phyloP scores from a whole-genome alignment of 345 rosid species.

The Pugionium dolabratum region DNA sequence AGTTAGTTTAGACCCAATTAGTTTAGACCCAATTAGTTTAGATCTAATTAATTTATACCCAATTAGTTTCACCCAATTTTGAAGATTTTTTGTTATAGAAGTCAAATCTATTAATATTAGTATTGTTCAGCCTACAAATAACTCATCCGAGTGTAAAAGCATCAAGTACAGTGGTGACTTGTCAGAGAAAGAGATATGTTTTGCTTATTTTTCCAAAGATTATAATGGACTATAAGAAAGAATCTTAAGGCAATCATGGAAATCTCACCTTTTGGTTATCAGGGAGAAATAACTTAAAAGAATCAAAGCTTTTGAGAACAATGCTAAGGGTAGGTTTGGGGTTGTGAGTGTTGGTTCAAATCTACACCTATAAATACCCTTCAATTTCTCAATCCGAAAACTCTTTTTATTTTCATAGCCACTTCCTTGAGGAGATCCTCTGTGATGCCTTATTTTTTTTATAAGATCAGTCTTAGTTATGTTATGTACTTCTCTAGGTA shows the following conservation, averaged over 20 bases:
- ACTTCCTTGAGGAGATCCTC: conserved; percentile 83
- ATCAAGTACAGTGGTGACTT: no score
- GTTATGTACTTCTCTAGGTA: conserved; percentile 70
- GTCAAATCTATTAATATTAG: no score
- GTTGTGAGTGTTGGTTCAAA: conserved; percentile 22
- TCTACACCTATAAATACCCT: conserved; percentile 28
- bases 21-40: no score
- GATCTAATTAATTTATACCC: no score
- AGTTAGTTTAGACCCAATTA: no score
- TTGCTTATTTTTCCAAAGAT: no score
- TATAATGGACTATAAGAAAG: no score
- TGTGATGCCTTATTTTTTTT: conserved; percentile 60
- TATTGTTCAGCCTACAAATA: no score
- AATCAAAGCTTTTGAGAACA: conserved; percentile 25
- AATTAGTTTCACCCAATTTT: no score
- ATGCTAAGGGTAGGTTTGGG: conserved; percentile 19
- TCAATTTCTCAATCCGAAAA: conserved; percentile 84
- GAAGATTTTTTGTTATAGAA: no score
- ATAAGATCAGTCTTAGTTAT: conserved; percentile 63
- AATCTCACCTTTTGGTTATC: conserved; percentile 23
- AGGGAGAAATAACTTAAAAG: conserved; percentile 27
- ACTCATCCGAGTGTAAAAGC: no score
- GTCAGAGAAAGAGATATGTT: no score
- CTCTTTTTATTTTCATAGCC: conserved; percentile 74
- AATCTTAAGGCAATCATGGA: not conserved